Conservation (phyloP, 2,329 filamentous ascomycete species). For the Colletotrichum incanum region DNA sequence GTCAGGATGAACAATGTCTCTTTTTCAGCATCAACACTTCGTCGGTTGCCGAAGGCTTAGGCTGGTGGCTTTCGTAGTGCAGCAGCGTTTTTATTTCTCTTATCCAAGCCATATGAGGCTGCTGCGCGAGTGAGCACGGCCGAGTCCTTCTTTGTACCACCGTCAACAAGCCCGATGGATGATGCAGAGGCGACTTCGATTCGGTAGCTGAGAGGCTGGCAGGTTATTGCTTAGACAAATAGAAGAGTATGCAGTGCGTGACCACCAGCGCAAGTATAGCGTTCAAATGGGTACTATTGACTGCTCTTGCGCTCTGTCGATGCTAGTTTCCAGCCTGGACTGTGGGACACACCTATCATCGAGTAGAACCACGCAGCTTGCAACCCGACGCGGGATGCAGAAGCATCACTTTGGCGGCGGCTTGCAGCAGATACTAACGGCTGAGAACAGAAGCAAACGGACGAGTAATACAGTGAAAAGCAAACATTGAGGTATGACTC, state of each 20-base stretch:
- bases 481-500: constrained; percentile 27
- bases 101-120: background rate
- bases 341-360: constrained; percentile 1
- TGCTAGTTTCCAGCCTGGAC: background rate
- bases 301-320: background rate
- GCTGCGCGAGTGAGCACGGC: constrained; percentile 8
- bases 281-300: background rate
- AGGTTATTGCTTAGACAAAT: background rate
- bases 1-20: constrained; percentile 37
- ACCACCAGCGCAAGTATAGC: background rate
- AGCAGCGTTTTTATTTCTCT: background rate
- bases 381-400: constrained; percentile 9
- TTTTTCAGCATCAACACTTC: constrained; percentile 25
- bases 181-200: background rate
- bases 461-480: background rate
- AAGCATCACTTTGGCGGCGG: constrained; percentile 18
- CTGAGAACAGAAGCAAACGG: constrained; percentile 30
- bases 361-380: background rate
- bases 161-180: background rate
- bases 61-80: constrained; percentile 25
- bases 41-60: constrained; percentile 21
- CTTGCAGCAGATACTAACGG: constrained; percentile 22
- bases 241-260: background rate
- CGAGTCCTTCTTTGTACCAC: constrained; percentile 4
- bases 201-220: background rate